These are phyloP conservation scores for Protea cynaroides DNA, from an alignment of 164 flowering plant species.

Conservation along the genomic window DNA sequence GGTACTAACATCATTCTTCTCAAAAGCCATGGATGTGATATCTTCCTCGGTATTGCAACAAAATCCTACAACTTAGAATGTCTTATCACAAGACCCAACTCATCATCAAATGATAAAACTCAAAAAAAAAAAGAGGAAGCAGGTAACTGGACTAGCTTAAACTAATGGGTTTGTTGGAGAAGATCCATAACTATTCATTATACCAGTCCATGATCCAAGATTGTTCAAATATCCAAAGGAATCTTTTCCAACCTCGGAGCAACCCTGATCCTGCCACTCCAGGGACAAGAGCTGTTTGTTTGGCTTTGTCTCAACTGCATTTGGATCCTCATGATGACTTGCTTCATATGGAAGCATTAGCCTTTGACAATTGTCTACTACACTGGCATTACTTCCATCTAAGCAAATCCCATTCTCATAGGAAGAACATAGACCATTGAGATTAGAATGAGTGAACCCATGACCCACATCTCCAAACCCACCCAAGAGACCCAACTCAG, in stretches of 20 bases:
- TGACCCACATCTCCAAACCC: slow-evolving; percentile 21
- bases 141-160: slow-evolving; percentile 6
- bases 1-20: not conserved
- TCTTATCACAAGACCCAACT: not conserved
- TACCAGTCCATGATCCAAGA: slow-evolving; percentile 44
- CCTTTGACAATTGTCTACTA: slow-evolving; percentile 17
- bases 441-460: slow-evolving; percentile 23
- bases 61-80: not conserved
- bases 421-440: slow-evolving; percentile 30
- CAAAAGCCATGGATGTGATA: not conserved
- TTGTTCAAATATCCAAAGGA: slow-evolving; percentile 30
- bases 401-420: slow-evolving; percentile 22
- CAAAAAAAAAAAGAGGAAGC: not conserved
- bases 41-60: not conserved
- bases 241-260: slow-evolving; percentile 38
- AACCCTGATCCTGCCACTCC: slow-evolving; percentile 65
- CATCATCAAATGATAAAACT: not conserved
- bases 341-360: slow-evolving; percentile 26
- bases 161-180: slow-evolving; percentile 45
- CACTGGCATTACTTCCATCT: slow-evolving; percentile 9
- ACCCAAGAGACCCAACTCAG: slow-evolving; percentile 29
- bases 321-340: slow-evolving; percentile 7
- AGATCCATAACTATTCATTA: slow-evolving; percentile 42
- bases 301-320: slow-evolving; percentile 38
- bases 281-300: slow-evolving; percentile 46